Percentiles rank a stretch among this genome's conserved stretches.
These are phyloP conservation scores for Penicillium sp. DNA, from an alignment of 2,329 filamentous ascomycete genomes.

Conservation along the genomic window DNA sequence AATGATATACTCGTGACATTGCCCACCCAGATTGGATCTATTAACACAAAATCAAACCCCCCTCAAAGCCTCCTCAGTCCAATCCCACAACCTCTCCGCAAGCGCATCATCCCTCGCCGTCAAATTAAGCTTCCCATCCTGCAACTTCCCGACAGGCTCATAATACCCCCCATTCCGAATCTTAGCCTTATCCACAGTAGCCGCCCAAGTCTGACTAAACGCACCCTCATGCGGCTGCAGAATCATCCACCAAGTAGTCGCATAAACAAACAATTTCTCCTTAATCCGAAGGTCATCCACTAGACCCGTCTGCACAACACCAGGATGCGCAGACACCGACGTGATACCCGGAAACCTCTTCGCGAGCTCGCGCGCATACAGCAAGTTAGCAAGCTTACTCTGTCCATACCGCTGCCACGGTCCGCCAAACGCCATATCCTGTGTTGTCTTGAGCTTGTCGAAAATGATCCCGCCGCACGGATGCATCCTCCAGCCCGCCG, in stretches of 20 bases:
- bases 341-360: slow-evolving; percentile 37
- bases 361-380: slow-evolving; percentile 43
- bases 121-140: slow-evolving; percentile 6
- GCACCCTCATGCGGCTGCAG: slow-evolving; percentile 33
- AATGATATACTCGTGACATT: background rate
- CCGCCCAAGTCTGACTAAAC: slow-evolving; percentile 44
- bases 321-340: slow-evolving; percentile 41
- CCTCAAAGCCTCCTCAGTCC: slow-evolving; percentile 11
- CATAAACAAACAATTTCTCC: slow-evolving; percentile 11
- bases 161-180: slow-evolving; percentile 1
- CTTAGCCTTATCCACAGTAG: slow-evolving; percentile 25
- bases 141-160: slow-evolving; percentile 3
- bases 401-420: slow-evolving; percentile 42
- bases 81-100: slow-evolving; percentile 12
- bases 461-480: slow-evolving; percentile 14
- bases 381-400: slow-evolving; percentile 49
- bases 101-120: background rate
- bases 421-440: slow-evolving; percentile 15
- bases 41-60: slow-evolving; percentile 3
- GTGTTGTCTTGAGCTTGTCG: slow-evolving; percentile 6
- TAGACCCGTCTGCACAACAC: slow-evolving; percentile 39
- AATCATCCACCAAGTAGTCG: slow-evolving; percentile 6
- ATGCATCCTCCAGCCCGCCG: background rate
- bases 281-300: slow-evolving; percentile 17
- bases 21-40: no score